phyloP scores from a whole-genome alignment of 768 basidiomycete genomes.

The Rhodocollybia butyracea region DNA sequence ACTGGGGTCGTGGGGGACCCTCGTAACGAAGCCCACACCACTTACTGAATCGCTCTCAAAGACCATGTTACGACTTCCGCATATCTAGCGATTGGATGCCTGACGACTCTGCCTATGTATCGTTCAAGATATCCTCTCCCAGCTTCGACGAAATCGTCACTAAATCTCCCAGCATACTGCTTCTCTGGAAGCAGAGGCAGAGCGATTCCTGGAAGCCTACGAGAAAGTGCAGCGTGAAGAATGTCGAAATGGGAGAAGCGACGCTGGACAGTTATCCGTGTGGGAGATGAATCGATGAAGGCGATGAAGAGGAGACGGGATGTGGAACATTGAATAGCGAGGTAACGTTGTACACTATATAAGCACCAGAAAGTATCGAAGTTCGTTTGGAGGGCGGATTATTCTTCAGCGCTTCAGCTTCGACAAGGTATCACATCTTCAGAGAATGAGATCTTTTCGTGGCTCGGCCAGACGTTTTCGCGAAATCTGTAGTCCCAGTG shows the following conservation, averaged over 20 bases:
- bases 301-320: no score
- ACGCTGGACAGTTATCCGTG: conserved; percentile 70
- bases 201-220: conserved; percentile 70
- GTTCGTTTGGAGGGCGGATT: no score
- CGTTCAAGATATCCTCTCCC: conserved; percentile 78
- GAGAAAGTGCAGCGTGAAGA: conserved; percentile 66
- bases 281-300: conserved; percentile 35
- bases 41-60: conserved; percentile 74
- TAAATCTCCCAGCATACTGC: conserved; percentile 79
- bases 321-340: no score
- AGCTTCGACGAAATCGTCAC: conserved; percentile 78
- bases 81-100: conserved; percentile 76
- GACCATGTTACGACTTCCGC: conserved; percentile 81
- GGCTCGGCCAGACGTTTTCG: no score
- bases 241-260: conserved; percentile 85
- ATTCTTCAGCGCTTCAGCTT: no score
- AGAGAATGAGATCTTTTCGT: no score
- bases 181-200: conserved; percentile 85
- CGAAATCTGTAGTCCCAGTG: no score
- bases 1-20: no score
- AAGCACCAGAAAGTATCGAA: no score
- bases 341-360: no score
- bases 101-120: conserved; percentile 65
- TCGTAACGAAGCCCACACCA: no score
- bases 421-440: no score